Evolutionary conservation across 371 early-diverging fungal genomes (phyloP), one percentile per base, ranked within the genome.

Genomic region (Mucor sp.): DNA sequence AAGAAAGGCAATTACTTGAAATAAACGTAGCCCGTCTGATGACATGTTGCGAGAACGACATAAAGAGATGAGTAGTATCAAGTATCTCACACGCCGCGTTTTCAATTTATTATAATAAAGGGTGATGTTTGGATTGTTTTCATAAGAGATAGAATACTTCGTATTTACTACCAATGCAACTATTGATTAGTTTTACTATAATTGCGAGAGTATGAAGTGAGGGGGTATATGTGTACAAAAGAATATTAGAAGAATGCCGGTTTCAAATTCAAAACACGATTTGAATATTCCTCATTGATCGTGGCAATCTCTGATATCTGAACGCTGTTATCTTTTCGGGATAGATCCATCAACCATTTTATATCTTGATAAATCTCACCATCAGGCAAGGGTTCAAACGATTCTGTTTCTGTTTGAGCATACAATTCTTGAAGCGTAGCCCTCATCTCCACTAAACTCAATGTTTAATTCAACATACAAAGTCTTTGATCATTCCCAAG

Each of bases 221-320:
- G 12, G 48, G 50, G 50, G 50, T 50, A 50, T 50, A 50, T 25
- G 23, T 21, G 12, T 3, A 50, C 0, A 12, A 12, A 11, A 4
- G 1, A 33, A 33, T 21, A 25, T 37, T 58, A 65, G 44, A 65
- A 66, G 39, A 59, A 66, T 2, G 53, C 60, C 14, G 39, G 27
- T 63, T 56, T 41, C 15, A 27, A 56, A 65, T 58, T 58, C 27
- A 65, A 30, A 3, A 53, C 35, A 4, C 37, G 27, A 12, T 50
- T 33, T 15, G 63, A 57, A 23, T 64, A 64, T 23, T 64, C 65
- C 11, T 6, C 17, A 9, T 64, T 43, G n/a, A 64, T 33, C 17
- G 23, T 58, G 14, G 57, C 58, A 44, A 57, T 57, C 32, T 57
- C 57, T 64, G 43, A 28, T 21, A 32, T 23, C 44, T 64, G 57